Evolutionary conservation across 2,329 filamentous ascomycete genomes (phyloP).

Genomic region (Arachnomyces sp.): DNA sequence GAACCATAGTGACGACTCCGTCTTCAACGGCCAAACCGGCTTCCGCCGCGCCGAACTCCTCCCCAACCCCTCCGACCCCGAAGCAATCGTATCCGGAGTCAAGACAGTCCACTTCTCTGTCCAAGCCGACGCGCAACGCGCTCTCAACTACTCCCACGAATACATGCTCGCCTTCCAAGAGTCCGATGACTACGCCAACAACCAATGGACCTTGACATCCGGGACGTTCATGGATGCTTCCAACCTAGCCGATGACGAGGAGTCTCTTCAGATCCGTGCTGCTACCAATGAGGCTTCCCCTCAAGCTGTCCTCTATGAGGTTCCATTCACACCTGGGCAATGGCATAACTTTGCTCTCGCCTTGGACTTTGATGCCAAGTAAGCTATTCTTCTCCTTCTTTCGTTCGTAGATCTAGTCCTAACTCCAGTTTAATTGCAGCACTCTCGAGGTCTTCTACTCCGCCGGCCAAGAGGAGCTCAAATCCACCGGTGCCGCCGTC

Average conservation of each 20-base stretch:
- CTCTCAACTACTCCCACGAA: slow-evolving; percentile 54
- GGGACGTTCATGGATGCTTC: slow-evolving; percentile 42
- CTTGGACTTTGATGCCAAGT: slow-evolving; percentile 52
- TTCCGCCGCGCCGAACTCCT: slow-evolving; percentile 56
- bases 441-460: slow-evolving; percentile 55
- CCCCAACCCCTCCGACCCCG: slow-evolving; percentile 43
- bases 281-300: slow-evolving; percentile 23
- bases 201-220: slow-evolving; percentile 50
- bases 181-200: slow-evolving; percentile 40
- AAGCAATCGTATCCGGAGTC: slow-evolving; percentile 46
- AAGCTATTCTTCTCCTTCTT: slow-evolving; percentile 16
- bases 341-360: slow-evolving; percentile 59
- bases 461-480: slow-evolving; percentile 37
- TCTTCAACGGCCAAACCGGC: slow-evolving; percentile 53
- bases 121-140: slow-evolving; percentile 44
- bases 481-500: slow-evolving; percentile 38
- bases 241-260: too few species aligned
- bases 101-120: slow-evolving; percentile 58
- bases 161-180: slow-evolving; percentile 51
- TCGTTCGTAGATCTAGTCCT: neutral
- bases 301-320: slow-evolving; percentile 43
- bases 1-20: slow-evolving; percentile 41
- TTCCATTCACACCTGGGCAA: slow-evolving; percentile 20
- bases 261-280: slow-evolving; percentile 9
- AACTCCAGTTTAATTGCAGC: slow-evolving; percentile 24